Base-by-base conservation (phyloP, 176 grass and related monocot genomes). In the Leersia perrieri region DNA sequence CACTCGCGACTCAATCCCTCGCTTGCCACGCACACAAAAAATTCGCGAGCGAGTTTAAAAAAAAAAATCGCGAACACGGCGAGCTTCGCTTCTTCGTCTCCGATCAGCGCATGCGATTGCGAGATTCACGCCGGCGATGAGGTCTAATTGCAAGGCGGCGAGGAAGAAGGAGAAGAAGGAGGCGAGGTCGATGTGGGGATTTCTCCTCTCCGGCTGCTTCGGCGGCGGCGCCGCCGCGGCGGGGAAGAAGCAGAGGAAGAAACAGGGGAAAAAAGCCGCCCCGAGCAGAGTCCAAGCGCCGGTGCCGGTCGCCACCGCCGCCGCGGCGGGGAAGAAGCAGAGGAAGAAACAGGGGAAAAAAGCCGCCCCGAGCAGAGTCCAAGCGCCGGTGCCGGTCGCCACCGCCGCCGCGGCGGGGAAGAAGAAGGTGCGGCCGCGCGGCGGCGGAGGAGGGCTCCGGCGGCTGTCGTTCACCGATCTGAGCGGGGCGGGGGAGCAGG, bases 401-500 rank as follows among this genome's bases (percentile, higher is more conserved):
- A n/a, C n/a, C n/a, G n/a, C n/a, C n/a, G n/a, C n/a, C n/a, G n/a
- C n/a, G 4, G 38, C 65, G 2, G 83, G 23, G 15, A 65, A 42
- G 47, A 61, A 77, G 58, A 87, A 83, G 80, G 70, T 75, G 45
- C 74, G 88, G 0, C 84, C 84, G 0, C 61, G 74, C 71, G 72
- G 76, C 25, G 68, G 66, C 7, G 31, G 71, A 7, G 85, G 73
- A 15, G 51, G 40, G 66, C 74, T 76, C 12, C 67, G 28, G 60
- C 71, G 91, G 76, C 65, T 93, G 60, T 93, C 91, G 60, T 84
- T 87, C 87, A 89, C 81, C 32, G 91, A 93, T 72, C 60, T 92
- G 70, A 87, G 84, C 83, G 81, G 81, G 49, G 78, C 84, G 80
- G 78, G 76, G 77, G 91, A 87, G 60, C 81, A 90, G 77, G 91